Evolutionary conservation across 306 rosid genomes (phyloP).

Genomic region (Cucurbita moschata): DNA sequence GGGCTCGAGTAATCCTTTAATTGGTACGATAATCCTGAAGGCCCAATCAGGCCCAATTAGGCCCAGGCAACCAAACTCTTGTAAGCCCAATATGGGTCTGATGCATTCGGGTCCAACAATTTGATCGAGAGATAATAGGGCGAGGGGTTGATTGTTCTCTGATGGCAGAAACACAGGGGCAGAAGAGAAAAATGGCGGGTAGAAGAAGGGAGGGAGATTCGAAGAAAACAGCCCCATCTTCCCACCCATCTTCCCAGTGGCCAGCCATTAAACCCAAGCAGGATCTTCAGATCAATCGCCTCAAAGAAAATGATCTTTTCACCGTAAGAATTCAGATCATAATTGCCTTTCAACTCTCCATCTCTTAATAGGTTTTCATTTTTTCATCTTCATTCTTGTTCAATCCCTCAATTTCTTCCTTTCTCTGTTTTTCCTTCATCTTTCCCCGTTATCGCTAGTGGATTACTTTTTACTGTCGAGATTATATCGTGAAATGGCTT

Average conservation of each 20-base stretch:
- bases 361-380: background rate
- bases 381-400: background rate
- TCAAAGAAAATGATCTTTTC: slow-evolving; percentile 64
- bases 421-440: background rate
- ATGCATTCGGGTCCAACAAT: background rate
- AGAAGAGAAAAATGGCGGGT: slow-evolving; percentile 63
- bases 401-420: background rate
- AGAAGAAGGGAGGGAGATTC: slow-evolving; percentile 23
- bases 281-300: slow-evolving; percentile 35
- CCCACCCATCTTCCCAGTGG: slow-evolving; percentile 35
- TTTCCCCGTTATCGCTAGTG: background rate
- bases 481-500: background rate
- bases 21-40: background rate
- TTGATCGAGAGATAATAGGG: background rate
- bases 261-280: slow-evolving; percentile 63
- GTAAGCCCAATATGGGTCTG: background rate
- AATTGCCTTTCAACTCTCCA: background rate
- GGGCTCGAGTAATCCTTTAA: no score
- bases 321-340: slow-evolving; percentile 31
- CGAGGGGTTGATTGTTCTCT: background rate
- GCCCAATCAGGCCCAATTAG: background rate
- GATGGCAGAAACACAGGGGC: slow-evolving; percentile 21
- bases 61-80: background rate
- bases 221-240: slow-evolving; percentile 6
- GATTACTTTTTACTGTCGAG: background rate